Evolutionary conservation across 371 early-diverging fungal species (phyloP).

Genomic region (Mucor plumbeus): DNA sequence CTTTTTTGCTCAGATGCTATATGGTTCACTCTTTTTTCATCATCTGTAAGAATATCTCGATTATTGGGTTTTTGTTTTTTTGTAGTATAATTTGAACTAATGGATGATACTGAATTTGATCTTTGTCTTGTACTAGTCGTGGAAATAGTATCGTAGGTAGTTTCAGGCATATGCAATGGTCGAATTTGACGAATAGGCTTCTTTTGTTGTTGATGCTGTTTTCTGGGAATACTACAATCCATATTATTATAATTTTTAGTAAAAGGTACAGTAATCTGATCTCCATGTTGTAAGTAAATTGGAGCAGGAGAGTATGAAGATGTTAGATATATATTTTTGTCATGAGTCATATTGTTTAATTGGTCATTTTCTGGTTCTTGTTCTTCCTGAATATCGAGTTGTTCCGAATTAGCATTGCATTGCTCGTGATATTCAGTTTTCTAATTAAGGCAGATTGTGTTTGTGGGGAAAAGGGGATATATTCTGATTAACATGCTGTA

Average conservation of each 20-base stretch:
- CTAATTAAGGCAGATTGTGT: constrained; percentile 7
- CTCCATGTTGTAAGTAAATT: constrained; percentile 28
- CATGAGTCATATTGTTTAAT: constrained; percentile 11
- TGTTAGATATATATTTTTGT: background rate
- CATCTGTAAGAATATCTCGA: constrained; percentile 62
- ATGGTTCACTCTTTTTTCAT: constrained; percentile 91
- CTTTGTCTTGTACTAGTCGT: background rate
- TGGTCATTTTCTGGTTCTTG: background rate
- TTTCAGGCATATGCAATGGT: background rate
- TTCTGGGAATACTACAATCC: background rate
- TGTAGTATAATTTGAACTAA: background rate
- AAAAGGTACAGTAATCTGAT: constrained; percentile 20
- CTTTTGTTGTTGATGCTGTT: background rate
- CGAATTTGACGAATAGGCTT: background rate
- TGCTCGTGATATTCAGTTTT: constrained; percentile 19
- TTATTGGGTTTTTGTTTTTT: constrained; percentile 19
- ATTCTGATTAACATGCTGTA: background rate
- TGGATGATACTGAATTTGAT: background rate
- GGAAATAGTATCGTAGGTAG: background rate
- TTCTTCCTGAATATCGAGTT: background rate
- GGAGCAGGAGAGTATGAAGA: constrained; percentile 8
- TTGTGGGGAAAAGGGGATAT: background rate
- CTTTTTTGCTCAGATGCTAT: constrained; percentile 92
- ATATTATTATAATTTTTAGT: background rate
- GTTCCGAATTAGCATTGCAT: background rate